These are phyloP conservation scores for Lumnitzera littorea DNA, from an alignment of 345 rosid species.

Conservation along the genomic window DNA sequence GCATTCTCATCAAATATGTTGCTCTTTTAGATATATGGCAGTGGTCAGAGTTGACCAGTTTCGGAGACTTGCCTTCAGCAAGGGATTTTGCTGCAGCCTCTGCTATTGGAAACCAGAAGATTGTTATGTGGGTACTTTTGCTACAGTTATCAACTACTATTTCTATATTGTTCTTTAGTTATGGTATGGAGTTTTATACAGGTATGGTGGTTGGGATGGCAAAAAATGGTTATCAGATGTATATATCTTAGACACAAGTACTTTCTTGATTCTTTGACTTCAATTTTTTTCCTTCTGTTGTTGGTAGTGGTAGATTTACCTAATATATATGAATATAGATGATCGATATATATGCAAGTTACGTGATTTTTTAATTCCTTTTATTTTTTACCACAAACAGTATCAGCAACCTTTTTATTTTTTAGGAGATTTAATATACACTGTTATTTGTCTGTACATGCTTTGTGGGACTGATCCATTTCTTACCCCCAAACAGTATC, in stretches of 20 bases:
- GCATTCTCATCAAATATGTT: not conserved
- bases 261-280: conserved; percentile 8
- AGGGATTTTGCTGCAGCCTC: conserved; percentile 92
- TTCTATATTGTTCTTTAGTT: not conserved
- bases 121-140: conserved; percentile 59
- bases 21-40: conserved; percentile 87
- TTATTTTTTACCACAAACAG: too few species aligned
- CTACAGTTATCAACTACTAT: conserved; percentile 4
- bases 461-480: not conserved
- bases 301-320: not conserved
- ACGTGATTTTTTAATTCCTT: conserved; percentile 1
- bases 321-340: not conserved
- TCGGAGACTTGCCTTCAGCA: conserved; percentile 89
- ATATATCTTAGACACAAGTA: conserved; percentile 91
- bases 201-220: conserved; percentile 99
- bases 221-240: conserved; percentile 98
- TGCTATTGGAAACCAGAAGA: conserved; percentile 74
- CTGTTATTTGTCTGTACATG: too few species aligned
- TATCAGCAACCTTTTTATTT: too few species aligned
- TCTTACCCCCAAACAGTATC: conserved; percentile 50
- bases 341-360: too few species aligned
- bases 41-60: conserved; percentile 93
- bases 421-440: too few species aligned
- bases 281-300: not conserved
- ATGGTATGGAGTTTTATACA: conserved; percentile 25